Base-by-base conservation (phyloP, 345 rosid species). In the Eutrema yunnanense region DNA sequence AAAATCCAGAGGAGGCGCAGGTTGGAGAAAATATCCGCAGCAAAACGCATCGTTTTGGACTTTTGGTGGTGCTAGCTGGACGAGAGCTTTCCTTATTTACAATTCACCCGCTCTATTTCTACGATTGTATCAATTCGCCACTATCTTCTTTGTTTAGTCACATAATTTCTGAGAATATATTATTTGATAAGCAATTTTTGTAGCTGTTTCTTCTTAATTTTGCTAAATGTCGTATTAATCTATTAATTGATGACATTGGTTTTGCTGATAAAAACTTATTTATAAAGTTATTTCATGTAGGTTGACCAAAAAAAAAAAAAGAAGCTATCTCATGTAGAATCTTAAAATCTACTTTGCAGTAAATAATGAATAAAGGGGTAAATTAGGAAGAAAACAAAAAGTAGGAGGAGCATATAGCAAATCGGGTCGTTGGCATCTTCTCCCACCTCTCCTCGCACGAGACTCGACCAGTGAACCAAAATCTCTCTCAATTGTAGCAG, bases 391-490 rank as follows among this genome's bases (percentile, higher is more conserved):
- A 27, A 59, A 52, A 11, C 5, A 43, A 43, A 66, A 61, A 16
- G 14, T 75, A 4, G 1, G 9, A 60, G 79, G 73, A 50, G 55
- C 26, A 38, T 0, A 54, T 43, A 34, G 69, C 69, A 69, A 76
- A 59, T 69, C 19, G 19, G 61, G 61, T 63, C 66, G 55, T 76
- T 70, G 72, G 71, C 46, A 33, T 76, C 60, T 63, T 69, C 61
- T 27, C 2, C 65, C 68, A 74, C 67, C 73, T 74, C 78, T 66
- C 38, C 6, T 69, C 67, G 65, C 71, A 75, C 75, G 75, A 57
- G 75, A 69, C 65, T 70, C 42, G 19, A 63, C 66, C 75, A 69
- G 75, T 76, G 75, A 62, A 70, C 73, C 73, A 75, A 67, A 69
- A 38, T 56, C 13, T 71, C 68, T 77, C 63, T 58, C 68, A 58